A percentile compares a stretch with the other conserved stretches of the same genome.
Evolutionary conservation across 1,139 yeast genomes (phyloP).

Genomic region (Sugiyamaella japonica): DNA sequence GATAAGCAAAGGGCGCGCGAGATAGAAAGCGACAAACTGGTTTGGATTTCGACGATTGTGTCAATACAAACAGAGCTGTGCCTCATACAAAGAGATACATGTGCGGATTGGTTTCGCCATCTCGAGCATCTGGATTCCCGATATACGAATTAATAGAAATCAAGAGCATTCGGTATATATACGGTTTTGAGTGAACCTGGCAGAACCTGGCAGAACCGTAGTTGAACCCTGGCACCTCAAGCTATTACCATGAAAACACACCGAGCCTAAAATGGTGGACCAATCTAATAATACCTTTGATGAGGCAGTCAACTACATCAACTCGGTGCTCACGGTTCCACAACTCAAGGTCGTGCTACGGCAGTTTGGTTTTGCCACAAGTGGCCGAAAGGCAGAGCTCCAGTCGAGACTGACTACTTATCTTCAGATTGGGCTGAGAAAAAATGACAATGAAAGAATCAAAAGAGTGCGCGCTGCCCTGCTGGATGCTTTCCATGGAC

Average conservation of each 20-base stretch:
- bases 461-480: constrained; percentile 7
- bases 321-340: constrained; percentile 30
- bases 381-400: constrained; percentile 39
- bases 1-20: too few species aligned
- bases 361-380: constrained; percentile 26
- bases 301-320: constrained; percentile 8
- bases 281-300: constrained; percentile 5
- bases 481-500: neutral
- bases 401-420: constrained; percentile 33
- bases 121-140: too few species aligned
- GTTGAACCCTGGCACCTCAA: too few species aligned
- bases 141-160: too few species aligned
- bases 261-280: constrained; percentile 3
- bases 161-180: too few species aligned
- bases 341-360: constrained; percentile 37
- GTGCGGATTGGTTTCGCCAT: too few species aligned
- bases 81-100: too few species aligned
- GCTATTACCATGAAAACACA: neutral
- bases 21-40: too few species aligned
- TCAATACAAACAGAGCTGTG: too few species aligned
- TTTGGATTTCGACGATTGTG: too few species aligned
- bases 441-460: constrained; percentile 7
- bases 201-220: too few species aligned
- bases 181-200: too few species aligned
- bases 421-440: constrained; percentile 16